Evolutionary conservation across 495 filamentous ascomycete genomes (phyloP).

Genomic region (Hypoxylon subgilvum): DNA sequence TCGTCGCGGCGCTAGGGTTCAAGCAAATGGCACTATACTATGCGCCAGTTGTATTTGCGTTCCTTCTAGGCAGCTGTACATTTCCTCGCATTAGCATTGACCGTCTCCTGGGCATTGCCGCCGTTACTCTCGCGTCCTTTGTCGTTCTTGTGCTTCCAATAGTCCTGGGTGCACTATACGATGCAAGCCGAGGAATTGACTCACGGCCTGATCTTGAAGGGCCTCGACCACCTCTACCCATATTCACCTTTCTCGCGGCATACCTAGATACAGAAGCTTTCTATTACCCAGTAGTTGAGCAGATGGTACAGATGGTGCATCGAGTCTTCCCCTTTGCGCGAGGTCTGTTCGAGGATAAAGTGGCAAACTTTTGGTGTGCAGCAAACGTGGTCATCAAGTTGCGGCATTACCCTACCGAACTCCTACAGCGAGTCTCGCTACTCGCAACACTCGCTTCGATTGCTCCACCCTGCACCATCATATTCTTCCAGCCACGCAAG

Average conservation of each 20-base stretch:
- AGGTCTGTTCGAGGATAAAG: slow-evolving; percentile 97
- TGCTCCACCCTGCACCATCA: slow-evolving; percentile 72
- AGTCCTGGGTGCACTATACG: slow-evolving; percentile 66
- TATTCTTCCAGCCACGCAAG: slow-evolving; percentile 79
- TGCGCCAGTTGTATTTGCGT: slow-evolving; percentile 89
- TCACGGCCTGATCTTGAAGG: slow-evolving; percentile 56
- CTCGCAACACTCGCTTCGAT: slow-evolving; percentile 77
- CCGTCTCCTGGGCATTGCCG: slow-evolving; percentile 75
- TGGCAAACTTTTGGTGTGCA: slow-evolving; percentile 97
- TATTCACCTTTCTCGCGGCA: slow-evolving; percentile 63
- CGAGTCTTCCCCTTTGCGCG: slow-evolving; percentile 94
- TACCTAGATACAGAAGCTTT: slow-evolving; percentile 66
- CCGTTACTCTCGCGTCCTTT: slow-evolving; percentile 75
- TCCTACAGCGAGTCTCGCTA: slow-evolving; percentile 80
- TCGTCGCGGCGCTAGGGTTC: slow-evolving; percentile 90
- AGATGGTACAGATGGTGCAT: slow-evolving; percentile 79
- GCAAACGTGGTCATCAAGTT: slow-evolving; percentile 89
- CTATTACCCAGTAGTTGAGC: slow-evolving; percentile 74
- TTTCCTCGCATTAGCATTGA: slow-evolving; percentile 72
- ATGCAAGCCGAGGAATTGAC: slow-evolving; percentile 60
- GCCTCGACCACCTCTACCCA: slow-evolving; percentile 60
- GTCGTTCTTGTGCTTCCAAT: slow-evolving; percentile 76
- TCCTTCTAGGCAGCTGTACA: slow-evolving; percentile 83
- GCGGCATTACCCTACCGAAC: slow-evolving; percentile 64
- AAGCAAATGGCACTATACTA: slow-evolving; percentile 99